These are phyloP conservation scores for Chrysoporthe deuterocubensis DNA, from an alignment of 2,329 filamentous ascomycete species.

Conservation along the genomic window DNA sequence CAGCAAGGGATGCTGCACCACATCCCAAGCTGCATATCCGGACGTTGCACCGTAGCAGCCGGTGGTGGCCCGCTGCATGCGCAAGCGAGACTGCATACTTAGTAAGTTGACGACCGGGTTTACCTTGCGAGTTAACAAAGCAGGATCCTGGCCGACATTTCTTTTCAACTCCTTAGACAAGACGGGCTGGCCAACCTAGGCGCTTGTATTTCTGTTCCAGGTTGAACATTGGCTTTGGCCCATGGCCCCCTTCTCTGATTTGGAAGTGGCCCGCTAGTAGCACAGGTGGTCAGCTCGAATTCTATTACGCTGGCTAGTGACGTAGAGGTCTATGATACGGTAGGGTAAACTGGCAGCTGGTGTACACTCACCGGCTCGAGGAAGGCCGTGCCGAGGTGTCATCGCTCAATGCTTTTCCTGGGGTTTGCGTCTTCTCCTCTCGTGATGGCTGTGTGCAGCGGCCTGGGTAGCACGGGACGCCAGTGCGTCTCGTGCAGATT, in stretches of 20 bases:
- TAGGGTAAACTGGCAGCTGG: not conserved
- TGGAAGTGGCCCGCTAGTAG: no score
- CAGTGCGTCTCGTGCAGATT: not conserved
- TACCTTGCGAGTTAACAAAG: not conserved
- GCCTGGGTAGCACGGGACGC: not conserved
- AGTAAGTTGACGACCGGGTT: not conserved
- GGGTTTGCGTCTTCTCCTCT: not conserved
- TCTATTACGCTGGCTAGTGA: not conserved
- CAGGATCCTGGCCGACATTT: not conserved
- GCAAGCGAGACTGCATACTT: not conserved
- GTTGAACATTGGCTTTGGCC: not conserved
- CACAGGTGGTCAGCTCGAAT: not conserved
- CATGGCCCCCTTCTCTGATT: no score
- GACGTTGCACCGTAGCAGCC: not conserved
- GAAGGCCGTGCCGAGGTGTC: not conserved
- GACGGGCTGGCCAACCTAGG: not conserved
- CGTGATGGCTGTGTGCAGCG: not conserved
- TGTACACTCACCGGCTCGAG: not conserved
- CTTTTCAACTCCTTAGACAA: not conserved
- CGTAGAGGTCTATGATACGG: not conserved
- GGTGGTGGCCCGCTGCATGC: not conserved
- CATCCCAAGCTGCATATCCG: constrained; percentile 1
- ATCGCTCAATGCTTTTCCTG: not conserved
- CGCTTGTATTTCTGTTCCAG: not conserved
- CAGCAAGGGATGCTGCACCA: constrained; percentile 5